Evolutionary conservation across 805 yeast genomes (phyloP).

Genomic region (Candida oleophila): DNA sequence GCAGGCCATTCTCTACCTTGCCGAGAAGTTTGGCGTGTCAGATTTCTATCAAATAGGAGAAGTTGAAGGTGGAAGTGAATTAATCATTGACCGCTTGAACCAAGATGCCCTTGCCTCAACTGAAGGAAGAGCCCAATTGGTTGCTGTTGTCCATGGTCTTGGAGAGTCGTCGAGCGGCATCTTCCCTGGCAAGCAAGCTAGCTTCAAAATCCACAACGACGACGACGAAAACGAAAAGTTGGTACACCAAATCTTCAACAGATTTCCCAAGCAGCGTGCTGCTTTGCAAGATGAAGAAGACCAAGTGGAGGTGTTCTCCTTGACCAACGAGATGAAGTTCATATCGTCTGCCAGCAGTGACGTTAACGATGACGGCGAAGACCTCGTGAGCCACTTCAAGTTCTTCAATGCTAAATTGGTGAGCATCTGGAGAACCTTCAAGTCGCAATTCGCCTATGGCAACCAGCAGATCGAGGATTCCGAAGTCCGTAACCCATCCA

Average conservation of each 20-base stretch:
- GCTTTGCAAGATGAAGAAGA: conserved; percentile 4
- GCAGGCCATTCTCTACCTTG: conserved; percentile 43
- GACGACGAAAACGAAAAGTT: conserved; percentile 5
- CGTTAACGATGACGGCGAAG: background rate
- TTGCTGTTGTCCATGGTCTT: conserved; percentile 44
- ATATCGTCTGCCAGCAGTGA: conserved; percentile 8
- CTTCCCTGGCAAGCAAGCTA: conserved; percentile 20
- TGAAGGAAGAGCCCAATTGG: conserved; percentile 28
- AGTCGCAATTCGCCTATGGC: conserved; percentile 13
- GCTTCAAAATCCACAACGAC: conserved; percentile 17
- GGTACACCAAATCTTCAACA: conserved; percentile 12
- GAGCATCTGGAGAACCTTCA: conserved; percentile 36
- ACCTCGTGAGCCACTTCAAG: conserved; percentile 19
- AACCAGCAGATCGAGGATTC: conserved; percentile 6
- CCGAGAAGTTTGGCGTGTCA: conserved; percentile 45
- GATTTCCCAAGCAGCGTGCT: conserved; percentile 18
- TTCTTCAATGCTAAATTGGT: conserved; percentile 31
- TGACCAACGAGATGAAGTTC: conserved; percentile 27
- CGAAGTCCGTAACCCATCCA: conserved; percentile 20
- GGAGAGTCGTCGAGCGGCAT: conserved; percentile 26
- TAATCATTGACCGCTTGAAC: conserved; percentile 17
- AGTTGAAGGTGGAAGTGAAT: conserved; percentile 20
- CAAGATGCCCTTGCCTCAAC: background rate
- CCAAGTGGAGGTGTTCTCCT: conserved; percentile 11
- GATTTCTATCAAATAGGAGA: conserved; percentile 32